phyloP scores from a whole-genome alignment of 805 yeast species.

The Candida ipomoeae region DNA sequence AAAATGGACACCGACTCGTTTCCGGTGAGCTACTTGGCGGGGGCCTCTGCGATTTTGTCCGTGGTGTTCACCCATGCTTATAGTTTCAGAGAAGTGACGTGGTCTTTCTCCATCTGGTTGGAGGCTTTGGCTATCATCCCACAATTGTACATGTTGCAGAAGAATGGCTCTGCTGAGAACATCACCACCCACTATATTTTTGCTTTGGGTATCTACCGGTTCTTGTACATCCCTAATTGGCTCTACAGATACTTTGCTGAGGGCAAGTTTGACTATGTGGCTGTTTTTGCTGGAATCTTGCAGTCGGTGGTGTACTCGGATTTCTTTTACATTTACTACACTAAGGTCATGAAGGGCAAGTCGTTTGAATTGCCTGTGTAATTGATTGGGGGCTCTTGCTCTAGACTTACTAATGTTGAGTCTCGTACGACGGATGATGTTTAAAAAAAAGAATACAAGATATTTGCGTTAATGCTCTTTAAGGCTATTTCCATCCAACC shows the following conservation, averaged over 20 bases:
- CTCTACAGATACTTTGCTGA: conserved; percentile 74
- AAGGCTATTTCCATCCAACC: neutral
- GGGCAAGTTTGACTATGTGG: conserved; percentile 60
- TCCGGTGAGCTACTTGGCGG: conserved; percentile 64
- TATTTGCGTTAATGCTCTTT: neutral
- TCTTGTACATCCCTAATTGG: conserved; percentile 93
- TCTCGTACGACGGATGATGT: no score
- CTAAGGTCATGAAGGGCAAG: conserved; percentile 69
- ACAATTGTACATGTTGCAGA: conserved; percentile 84
- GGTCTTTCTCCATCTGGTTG: conserved; percentile 92
- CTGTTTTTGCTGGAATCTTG: conserved; percentile 73
- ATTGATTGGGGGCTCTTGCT: neutral
- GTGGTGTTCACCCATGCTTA: conserved; percentile 66
- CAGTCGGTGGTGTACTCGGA: conserved; percentile 91
- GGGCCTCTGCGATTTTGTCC: conserved; percentile 51
- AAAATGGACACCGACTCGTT: conserved; percentile 65
- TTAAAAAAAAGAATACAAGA: neutral
- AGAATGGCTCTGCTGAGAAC: conserved; percentile 82
- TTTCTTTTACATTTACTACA: conserved; percentile 89
- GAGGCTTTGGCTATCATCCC: conserved; percentile 92
- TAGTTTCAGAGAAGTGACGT: conserved; percentile 57
- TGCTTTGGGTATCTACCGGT: conserved; percentile 87
- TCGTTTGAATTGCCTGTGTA: conserved; percentile 67
- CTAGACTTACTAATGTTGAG: no score
- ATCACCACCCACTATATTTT: conserved; percentile 90